Evolutionary conservation across 2,329 filamentous ascomycete genomes (phyloP).

Genomic region (Neopestalotiopsis rosae): DNA sequence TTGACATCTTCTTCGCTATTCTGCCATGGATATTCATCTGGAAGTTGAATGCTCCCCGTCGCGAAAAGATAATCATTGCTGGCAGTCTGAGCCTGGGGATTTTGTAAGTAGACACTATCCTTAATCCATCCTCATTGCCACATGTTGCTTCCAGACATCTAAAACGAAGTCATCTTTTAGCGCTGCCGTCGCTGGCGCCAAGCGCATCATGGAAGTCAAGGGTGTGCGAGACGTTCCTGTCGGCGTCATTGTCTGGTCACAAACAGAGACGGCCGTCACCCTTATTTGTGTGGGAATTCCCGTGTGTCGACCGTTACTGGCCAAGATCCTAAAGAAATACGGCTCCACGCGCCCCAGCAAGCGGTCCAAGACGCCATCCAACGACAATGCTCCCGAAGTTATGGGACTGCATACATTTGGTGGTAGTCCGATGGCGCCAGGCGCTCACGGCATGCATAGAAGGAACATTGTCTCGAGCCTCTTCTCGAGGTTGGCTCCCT

Average conservation of each 20-base stretch:
- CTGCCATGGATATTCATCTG: constrained; percentile 24
- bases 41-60: constrained; percentile 15
- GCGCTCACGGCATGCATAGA: background rate
- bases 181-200: constrained; percentile 17
- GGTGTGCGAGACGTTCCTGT: constrained; percentile 25
- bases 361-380: constrained; percentile 12
- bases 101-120: constrained; percentile 22
- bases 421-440: background rate
- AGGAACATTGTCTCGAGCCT: background rate
- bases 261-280: constrained; percentile 25
- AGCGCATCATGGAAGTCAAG: constrained; percentile 21
- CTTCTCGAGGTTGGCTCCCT: background rate
- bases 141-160: background rate
- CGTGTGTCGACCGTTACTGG: constrained; percentile 24
- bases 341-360: constrained; percentile 8
- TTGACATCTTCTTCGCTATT: constrained; percentile 22
- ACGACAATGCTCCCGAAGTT: background rate
- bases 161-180: background rate
- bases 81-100: constrained; percentile 25
- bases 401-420: constrained; percentile 14
- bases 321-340: constrained; percentile 18
- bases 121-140: background rate
- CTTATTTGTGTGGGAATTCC: constrained; percentile 29
- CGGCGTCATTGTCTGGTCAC: constrained; percentile 27
- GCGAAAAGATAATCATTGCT: constrained; percentile 20